A percentile compares a stretch with the other conserved stretches of the same genome.
phyloP scores from a whole-genome alignment of 345 rosid genomes.

The Dovyalis caffra region DNA sequence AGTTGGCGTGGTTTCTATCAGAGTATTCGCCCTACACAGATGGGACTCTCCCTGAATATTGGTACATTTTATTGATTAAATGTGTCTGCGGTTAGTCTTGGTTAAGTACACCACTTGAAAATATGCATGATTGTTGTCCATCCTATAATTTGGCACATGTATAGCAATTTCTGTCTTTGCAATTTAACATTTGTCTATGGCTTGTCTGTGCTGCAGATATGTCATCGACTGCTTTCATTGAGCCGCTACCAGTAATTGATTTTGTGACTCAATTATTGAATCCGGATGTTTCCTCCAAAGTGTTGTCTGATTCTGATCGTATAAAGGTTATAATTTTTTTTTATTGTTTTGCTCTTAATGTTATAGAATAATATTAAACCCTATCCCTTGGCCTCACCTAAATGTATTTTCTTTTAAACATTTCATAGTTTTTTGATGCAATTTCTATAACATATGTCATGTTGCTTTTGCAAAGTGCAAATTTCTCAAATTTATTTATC shows the following conservation, averaged over 20 bases:
- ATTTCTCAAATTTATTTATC: neutral
- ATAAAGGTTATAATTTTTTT: slow-evolving; percentile 56
- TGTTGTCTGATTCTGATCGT: slow-evolving; percentile 87
- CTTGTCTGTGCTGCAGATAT: slow-evolving; percentile 63
- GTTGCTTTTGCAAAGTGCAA: neutral
- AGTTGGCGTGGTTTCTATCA: slow-evolving; percentile 99
- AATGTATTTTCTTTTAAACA: neutral
- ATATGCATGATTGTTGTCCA: neutral
- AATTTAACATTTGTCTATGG: neutral
- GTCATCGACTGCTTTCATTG: slow-evolving; percentile 97
- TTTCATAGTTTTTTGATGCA: neutral
- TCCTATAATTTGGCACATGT: neutral
- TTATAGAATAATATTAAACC: no score
- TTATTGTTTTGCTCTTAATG: neutral
- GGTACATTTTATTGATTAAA: slow-evolving; percentile 32
- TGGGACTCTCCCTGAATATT: slow-evolving; percentile 85
- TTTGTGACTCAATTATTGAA: slow-evolving; percentile 68
- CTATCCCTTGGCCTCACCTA: no score
- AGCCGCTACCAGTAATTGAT: slow-evolving; percentile 74
- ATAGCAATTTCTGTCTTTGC: no score
- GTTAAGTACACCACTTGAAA: neutral
- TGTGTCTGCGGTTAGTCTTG: neutral
- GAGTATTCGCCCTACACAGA: slow-evolving; percentile 96
- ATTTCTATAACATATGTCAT: neutral
- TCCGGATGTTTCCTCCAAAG: slow-evolving; percentile 69